Evolutionary conservation across 2,329 filamentous ascomycete species (phyloP).

Genomic region (Fusarium sp.): DNA sequence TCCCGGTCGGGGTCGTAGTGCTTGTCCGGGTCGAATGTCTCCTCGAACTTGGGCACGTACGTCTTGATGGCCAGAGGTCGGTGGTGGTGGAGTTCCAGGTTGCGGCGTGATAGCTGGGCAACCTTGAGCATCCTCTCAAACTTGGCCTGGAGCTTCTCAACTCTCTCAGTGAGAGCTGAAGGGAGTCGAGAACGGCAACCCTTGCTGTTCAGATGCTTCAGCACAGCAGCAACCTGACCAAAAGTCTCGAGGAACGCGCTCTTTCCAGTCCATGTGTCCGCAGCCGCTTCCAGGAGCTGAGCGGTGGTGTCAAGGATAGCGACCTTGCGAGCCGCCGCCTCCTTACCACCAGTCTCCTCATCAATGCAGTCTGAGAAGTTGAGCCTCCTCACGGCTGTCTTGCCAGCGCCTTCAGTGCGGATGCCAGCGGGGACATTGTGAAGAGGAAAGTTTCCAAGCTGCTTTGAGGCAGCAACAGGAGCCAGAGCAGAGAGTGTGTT

Average conservation of each 20-base stretch:
- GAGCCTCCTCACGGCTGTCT: constrained; percentile 62
- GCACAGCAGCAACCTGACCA: constrained; percentile 67
- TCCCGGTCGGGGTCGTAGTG: constrained; percentile 98
- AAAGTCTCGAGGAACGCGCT: constrained; percentile 85
- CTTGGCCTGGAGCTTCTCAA: constrained; percentile 58
- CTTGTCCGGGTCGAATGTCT: constrained; percentile 91
- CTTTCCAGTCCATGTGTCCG: constrained; percentile 79
- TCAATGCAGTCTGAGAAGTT: constrained; percentile 69
- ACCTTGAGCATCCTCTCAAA: constrained; percentile 68
- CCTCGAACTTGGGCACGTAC: constrained; percentile 94
- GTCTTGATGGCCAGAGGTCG: constrained; percentile 88
- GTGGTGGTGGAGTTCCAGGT: constrained; percentile 91
- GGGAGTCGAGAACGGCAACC: constrained; percentile 65
- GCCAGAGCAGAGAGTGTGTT: constrained; percentile 78
- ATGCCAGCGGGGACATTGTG: constrained; percentile 66
- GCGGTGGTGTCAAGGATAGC: constrained; percentile 73
- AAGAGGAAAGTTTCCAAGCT: constrained; percentile 70
- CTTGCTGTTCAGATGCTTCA: constrained; percentile 71
- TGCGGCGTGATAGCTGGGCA: constrained; percentile 76
- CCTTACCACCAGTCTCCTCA: constrained; percentile 49
- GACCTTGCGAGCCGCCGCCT: constrained; percentile 60
- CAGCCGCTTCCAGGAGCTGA: constrained; percentile 74
- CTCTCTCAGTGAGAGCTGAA: constrained; percentile 52
- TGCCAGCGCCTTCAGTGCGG: constrained; percentile 61
- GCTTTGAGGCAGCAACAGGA: constrained; percentile 62